phyloP scores from a whole-genome alignment of 2,329 filamentous ascomycete species.

The Microdochium bolleyi region DNA sequence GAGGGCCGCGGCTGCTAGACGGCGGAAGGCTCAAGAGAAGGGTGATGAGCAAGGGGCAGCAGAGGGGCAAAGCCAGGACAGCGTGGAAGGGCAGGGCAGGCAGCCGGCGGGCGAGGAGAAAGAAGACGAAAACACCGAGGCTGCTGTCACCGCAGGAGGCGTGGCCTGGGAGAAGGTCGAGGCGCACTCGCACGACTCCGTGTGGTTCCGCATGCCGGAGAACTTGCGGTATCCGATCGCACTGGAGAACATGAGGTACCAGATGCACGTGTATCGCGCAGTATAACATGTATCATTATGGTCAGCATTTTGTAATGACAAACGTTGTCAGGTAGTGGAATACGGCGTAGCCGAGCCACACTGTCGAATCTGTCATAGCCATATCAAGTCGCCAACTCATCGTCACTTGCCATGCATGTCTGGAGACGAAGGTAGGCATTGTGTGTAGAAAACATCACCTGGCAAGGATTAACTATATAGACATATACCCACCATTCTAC shows the following conservation, averaged over 20 bases:
- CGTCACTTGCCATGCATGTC: no score
- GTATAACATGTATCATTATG: constrained; percentile 1
- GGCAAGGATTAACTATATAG: no score
- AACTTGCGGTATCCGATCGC: constrained; percentile 71
- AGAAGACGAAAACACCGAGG: constrained; percentile 12
- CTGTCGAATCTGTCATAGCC: no score
- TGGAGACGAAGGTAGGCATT: no score
- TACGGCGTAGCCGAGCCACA: no score
- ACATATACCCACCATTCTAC: no score
- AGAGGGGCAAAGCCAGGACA: background rate
- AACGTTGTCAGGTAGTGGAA: background rate
- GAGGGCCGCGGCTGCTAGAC: background rate
- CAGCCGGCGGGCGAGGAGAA: constrained; percentile 24
- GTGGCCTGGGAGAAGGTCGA: constrained; percentile 66
- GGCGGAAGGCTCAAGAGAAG: background rate
- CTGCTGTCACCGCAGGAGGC: constrained; percentile 10
- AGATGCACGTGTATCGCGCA: constrained; percentile 71
- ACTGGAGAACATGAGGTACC: constrained; percentile 92
- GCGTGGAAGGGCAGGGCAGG: background rate
- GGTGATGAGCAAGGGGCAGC: background rate
- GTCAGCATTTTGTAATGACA: background rate
- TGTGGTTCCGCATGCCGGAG: constrained; percentile 73
- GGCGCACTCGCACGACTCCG: constrained; percentile 55
- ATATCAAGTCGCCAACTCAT: no score
- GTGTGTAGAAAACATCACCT: no score